Conservation (phyloP, 352 stramenopile species). For the Phytophthora fragariaefolia region DNA sequence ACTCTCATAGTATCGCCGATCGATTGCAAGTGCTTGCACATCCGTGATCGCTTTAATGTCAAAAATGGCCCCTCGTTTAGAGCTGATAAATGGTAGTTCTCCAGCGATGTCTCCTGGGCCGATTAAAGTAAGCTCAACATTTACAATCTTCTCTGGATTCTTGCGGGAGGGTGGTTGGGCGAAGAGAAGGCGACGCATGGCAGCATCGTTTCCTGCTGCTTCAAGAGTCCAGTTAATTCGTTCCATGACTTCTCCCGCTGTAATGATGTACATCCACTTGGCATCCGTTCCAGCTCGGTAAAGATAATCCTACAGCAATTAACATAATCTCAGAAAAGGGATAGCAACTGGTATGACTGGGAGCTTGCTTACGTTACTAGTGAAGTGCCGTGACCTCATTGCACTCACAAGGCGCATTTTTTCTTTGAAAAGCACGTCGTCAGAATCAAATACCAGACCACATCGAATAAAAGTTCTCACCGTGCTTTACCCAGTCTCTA, state of each 20-base stretch:
- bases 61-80: slow-evolving; percentile 55
- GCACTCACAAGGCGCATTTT: slow-evolving; percentile 80
- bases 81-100: slow-evolving; percentile 64
- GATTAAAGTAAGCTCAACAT: slow-evolving; percentile 68
- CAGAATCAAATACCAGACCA: background rate
- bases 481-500: slow-evolving; percentile 71
- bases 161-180: slow-evolving; percentile 35
- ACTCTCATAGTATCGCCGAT: slow-evolving; percentile 68
- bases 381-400: slow-evolving; percentile 70
- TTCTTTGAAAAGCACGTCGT: slow-evolving; percentile 32
- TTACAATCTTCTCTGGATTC: slow-evolving; percentile 76
- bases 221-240: slow-evolving; percentile 66
- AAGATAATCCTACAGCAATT: slow-evolving; percentile 58
- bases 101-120: slow-evolving; percentile 66
- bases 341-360: background rate
- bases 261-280: slow-evolving; percentile 82
- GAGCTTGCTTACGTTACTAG: slow-evolving; percentile 52
- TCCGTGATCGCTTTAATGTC: slow-evolving; percentile 76
- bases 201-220: slow-evolving; percentile 19
- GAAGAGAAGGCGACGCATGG: slow-evolving; percentile 36
- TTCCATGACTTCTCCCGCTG: slow-evolving; percentile 71
- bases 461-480: slow-evolving; percentile 30
- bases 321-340: background rate
- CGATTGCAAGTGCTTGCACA: slow-evolving; percentile 67
- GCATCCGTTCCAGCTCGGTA: slow-evolving; percentile 68